Evolutionary conservation across 2,329 filamentous ascomycete species (phyloP).

Genomic region (Madurella mycetomatis): DNA sequence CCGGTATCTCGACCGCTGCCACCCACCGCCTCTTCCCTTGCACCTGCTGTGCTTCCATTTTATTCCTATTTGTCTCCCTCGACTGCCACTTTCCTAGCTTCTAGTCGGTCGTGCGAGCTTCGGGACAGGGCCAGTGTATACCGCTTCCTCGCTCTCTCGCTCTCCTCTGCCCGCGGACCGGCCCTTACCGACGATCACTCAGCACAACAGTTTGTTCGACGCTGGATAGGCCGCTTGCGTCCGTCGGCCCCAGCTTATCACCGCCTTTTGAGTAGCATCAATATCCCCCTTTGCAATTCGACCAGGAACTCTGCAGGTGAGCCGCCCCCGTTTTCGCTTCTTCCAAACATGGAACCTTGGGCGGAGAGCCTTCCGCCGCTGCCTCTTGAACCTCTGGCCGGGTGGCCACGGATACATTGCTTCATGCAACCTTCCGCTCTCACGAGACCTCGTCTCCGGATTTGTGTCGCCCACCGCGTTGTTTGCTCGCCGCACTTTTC

Average conservation of each 20-base stretch:
- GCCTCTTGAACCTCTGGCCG: conserved; percentile 1
- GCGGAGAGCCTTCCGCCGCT: conserved; percentile 7
- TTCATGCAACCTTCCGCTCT: conserved; percentile 25
- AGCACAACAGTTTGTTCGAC: conserved; percentile 4
- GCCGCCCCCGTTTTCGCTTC: conserved; percentile 8
- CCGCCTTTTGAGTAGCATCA: neutral
- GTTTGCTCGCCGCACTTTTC: conserved; percentile 20
- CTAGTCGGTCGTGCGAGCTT: neutral
- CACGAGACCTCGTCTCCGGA: conserved; percentile 25
- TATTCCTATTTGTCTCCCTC: neutral
- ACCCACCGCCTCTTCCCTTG: conserved; percentile 6
- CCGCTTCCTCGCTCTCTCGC: neutral
- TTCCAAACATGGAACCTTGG: neutral
- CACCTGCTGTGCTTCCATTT: conserved; percentile 6
- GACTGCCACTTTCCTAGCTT: neutral
- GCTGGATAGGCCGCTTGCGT: neutral
- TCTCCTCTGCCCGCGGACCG: neutral
- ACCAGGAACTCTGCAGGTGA: conserved; percentile 18
- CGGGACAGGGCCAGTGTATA: neutral
- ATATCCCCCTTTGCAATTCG: neutral
- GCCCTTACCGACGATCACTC: neutral
- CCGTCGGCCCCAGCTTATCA: neutral
- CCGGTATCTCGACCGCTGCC: conserved; percentile 8
- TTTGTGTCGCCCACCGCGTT: conserved; percentile 22
- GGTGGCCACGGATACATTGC: conserved; percentile 20